These are phyloP conservation scores for Bacidia gigantensis DNA, from an alignment of 495 filamentous ascomycete species.

Conservation along the genomic window DNA sequence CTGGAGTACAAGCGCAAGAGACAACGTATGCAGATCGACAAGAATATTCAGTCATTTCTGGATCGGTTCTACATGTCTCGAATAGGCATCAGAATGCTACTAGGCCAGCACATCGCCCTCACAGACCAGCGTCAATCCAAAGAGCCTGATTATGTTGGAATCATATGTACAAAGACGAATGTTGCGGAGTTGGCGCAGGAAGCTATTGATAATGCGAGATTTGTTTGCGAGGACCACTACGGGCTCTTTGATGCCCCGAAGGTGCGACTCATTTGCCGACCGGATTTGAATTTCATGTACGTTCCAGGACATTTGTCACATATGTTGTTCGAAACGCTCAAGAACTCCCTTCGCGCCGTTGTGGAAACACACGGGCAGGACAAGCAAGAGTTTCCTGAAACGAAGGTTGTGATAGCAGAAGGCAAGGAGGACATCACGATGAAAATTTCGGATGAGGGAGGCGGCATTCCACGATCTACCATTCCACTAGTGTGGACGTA, in stretches of 20 bases:
- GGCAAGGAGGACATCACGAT: slow-evolving; percentile 98
- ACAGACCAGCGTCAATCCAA: slow-evolving; percentile 79
- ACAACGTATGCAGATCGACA: slow-evolving; percentile 96
- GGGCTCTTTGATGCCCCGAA: slow-evolving; percentile 95
- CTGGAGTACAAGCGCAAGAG: slow-evolving; percentile 93
- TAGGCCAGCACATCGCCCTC: slow-evolving; percentile 93
- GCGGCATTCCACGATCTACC: slow-evolving; percentile 77
- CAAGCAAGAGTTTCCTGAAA: slow-evolving; percentile 88
- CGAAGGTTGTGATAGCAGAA: slow-evolving; percentile 92
- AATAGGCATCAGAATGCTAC: slow-evolving; percentile 98
- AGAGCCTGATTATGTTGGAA: slow-evolving; percentile 89
- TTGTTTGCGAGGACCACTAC: slow-evolving; percentile 98
- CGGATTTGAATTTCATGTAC: slow-evolving; percentile 95
- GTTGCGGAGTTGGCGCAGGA: slow-evolving; percentile 91
- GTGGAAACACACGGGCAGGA: slow-evolving; percentile 93
- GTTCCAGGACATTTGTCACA: slow-evolving; percentile 94
- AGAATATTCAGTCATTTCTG: slow-evolving; percentile 88
- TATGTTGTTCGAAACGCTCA: slow-evolving; percentile 98
- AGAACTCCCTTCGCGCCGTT: slow-evolving; percentile 92
- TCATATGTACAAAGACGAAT: slow-evolving; percentile 97
- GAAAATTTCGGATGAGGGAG: slow-evolving; percentile 92
- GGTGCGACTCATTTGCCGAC: slow-evolving; percentile 87
- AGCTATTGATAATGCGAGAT: slow-evolving; percentile 94
- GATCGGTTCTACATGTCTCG: slow-evolving; percentile 99
- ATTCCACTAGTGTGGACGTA: slow-evolving; percentile 99